Evolutionary conservation across 441 rosid genomes (phyloP).

Genomic region (Geranium incanum): DNA sequence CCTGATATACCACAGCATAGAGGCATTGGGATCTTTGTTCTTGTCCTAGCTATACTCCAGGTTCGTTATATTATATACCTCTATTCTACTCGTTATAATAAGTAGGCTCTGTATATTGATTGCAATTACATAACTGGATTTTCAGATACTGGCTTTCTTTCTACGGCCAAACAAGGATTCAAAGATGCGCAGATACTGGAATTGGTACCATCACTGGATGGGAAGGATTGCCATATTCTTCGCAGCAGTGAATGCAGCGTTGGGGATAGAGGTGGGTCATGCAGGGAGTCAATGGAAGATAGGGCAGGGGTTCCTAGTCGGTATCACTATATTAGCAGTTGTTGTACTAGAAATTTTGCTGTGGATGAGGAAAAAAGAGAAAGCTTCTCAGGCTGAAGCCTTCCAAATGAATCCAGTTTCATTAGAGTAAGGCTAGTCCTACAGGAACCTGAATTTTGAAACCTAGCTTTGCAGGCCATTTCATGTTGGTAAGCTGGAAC

Average conservation of each 20-base stretch:
- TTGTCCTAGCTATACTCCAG: slow-evolving; percentile 71
- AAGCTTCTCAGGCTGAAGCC: slow-evolving; percentile 25
- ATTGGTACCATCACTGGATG: slow-evolving; percentile 80
- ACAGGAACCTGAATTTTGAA: slow-evolving; percentile 1
- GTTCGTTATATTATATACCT: slow-evolving; percentile 22
- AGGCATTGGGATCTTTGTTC: slow-evolving; percentile 73
- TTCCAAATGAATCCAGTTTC: slow-evolving; percentile 65
- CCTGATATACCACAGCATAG: slow-evolving; percentile 58
- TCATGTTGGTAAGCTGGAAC: not conserved
- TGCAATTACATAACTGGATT: not conserved
- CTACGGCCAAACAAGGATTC: slow-evolving; percentile 65
- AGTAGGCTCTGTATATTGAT: not conserved
- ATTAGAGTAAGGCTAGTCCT: slow-evolving; percentile 10
- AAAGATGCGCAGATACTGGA: slow-evolving; percentile 69
- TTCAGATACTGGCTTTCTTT: slow-evolving; percentile 73
- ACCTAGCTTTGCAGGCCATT: not conserved
- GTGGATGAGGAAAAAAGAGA: slow-evolving; percentile 37
- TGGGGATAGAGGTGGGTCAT: slow-evolving; percentile 55
- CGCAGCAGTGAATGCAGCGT: slow-evolving; percentile 56
- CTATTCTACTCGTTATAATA: not conserved
- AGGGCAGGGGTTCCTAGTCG: slow-evolving; percentile 61
- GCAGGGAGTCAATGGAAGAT: slow-evolving; percentile 61
- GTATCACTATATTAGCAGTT: slow-evolving; percentile 40
- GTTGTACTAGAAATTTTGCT: slow-evolving; percentile 47
- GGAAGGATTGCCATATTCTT: slow-evolving; percentile 77